These are phyloP conservation scores for Stagonosporopsis rhizophila DNA, from an alignment of 2,329 filamentous ascomycete species.

Conservation along the genomic window DNA sequence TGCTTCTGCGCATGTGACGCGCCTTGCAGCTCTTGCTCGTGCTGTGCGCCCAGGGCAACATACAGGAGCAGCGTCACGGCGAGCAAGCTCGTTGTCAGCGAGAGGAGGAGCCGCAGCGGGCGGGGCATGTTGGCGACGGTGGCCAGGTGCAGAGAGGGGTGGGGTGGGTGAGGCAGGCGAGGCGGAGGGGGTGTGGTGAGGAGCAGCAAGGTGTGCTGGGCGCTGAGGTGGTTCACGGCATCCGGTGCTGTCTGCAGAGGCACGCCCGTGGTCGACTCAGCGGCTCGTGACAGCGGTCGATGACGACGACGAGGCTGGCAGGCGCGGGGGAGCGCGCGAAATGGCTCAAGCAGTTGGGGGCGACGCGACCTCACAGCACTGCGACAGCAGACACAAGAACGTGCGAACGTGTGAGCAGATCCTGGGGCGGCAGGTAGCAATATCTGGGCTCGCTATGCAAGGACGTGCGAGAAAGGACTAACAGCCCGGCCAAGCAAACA, in stretches of 20 bases:
- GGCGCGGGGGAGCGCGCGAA: conserved; percentile 10
- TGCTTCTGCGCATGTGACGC: conserved; percentile 36
- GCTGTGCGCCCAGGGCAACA: conserved; percentile 38
- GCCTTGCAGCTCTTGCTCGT: conserved; percentile 26
- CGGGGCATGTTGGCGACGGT: conserved; percentile 40
- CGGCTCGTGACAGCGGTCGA: conserved; percentile 18
- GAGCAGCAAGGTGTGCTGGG: conserved; percentile 36
- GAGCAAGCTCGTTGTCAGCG: conserved; percentile 53
- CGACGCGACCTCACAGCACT: conserved; percentile 12
- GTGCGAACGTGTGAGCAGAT: not conserved
- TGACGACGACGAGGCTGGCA: conserved; percentile 18
- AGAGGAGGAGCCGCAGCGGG: conserved; percentile 49
- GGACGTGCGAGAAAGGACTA: conserved; percentile 15
- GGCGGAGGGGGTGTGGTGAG: not conserved
- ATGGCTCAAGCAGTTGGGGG: conserved; percentile 4
- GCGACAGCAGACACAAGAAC: conserved; percentile 1
- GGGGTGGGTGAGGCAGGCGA: conserved; percentile 2
- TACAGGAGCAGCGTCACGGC: conserved; percentile 55
- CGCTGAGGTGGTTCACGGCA: conserved; percentile 17
- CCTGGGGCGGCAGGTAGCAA: not conserved
- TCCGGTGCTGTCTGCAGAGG: conserved; percentile 12
- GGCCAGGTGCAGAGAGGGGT: conserved; percentile 8
- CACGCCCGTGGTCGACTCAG: conserved; percentile 5
- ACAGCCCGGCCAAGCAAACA: conserved; percentile 11
- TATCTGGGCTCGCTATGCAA: conserved; percentile 7